Base-by-base conservation (phyloP, 2,329 filamentous ascomycete species). In the Aspergillus jensenii region DNA sequence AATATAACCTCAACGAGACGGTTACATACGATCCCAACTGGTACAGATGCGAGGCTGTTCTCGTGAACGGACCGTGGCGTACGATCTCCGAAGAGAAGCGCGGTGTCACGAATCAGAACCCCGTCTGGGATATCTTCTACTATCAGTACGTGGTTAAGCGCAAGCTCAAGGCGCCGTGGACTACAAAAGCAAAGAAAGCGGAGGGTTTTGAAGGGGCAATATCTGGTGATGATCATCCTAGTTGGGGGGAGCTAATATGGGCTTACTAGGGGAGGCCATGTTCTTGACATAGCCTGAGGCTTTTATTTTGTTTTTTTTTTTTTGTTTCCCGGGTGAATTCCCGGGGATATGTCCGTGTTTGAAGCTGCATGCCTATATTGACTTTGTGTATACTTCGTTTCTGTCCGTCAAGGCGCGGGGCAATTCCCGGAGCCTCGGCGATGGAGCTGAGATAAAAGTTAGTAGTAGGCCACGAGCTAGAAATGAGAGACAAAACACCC, bases 41-140 rank as follows among this genome's bases (percentile, higher is more conserved):
- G 56, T 74, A 69, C 39, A 68, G 76, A 1, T 78, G 76, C 50
- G 76, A 78, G 55, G 75, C 75, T 0, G 66, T 77, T 1, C 62
- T 78, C 15, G 70, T 78, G 4, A 71, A 73, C 53, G 76, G 74
- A 0, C 76, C 76, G 7, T 78, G 76, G 74, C 55, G 58, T 3
- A 60, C 35, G 6, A 67, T 68, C 12, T 72, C 73, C 0, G 63
- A 68, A 35, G 6, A 37, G 21, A 55, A 55, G 1, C 37, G 59
- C 2, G 59, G 59, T 6, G 63, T 68, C 6, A 69, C 57, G 27
- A 52, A 55, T n/a, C 19, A 56, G 23, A 62, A 62, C 54, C 48
- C 59, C 0, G 37, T 60, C 21, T 47, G 55, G 52, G 48, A 74
- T 46, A 64, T 73, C 3, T 19, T 71, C 0, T 74, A 73, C 37